Evolutionary conservation across 306 rosid species (phyloP).

Genomic region (Castanea sativa): DNA sequence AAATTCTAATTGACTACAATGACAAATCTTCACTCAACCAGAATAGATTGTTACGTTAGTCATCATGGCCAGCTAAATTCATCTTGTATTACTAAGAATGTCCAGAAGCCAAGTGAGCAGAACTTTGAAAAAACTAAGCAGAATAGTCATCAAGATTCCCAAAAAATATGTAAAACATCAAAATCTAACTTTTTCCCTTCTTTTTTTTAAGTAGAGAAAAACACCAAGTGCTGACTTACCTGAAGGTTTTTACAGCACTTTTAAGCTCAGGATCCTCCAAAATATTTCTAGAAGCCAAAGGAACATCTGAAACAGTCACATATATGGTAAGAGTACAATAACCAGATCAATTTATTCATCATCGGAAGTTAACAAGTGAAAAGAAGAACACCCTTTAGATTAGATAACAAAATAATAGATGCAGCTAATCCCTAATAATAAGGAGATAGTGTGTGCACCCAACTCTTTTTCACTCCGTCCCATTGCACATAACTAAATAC

Average conservation of each 20-base stretch:
- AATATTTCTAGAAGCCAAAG: conserved; percentile 80
- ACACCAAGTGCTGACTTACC: conserved; percentile 34
- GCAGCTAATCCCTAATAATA: not conserved
- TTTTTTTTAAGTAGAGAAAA: not conserved
- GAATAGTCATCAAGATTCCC: too few relatives aligned
- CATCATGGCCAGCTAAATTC: too few relatives aligned
- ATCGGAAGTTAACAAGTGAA: not conserved
- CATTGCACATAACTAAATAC: not conserved
- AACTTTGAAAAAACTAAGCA: too few relatives aligned
- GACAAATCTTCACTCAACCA: too few relatives aligned
- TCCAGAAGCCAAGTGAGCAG: too few relatives aligned
- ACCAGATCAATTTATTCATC: not conserved
- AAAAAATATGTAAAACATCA: too few relatives aligned
- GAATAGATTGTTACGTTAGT: too few relatives aligned
- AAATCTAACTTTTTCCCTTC: too few relatives aligned
- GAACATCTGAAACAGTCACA: conserved; percentile 59
- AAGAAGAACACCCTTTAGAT: not conserved
- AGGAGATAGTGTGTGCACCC: not conserved
- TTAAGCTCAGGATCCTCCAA: conserved; percentile 80
- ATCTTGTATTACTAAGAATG: too few relatives aligned
- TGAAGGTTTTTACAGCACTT: conserved; percentile 80
- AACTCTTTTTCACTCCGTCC: not conserved
- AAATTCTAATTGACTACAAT: too few relatives aligned
- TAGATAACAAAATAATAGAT: not conserved
- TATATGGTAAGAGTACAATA: not conserved